These are phyloP conservation scores for Solanum appendiculatum DNA, from an alignment of 257 asterid species.

Conservation along the genomic window DNA sequence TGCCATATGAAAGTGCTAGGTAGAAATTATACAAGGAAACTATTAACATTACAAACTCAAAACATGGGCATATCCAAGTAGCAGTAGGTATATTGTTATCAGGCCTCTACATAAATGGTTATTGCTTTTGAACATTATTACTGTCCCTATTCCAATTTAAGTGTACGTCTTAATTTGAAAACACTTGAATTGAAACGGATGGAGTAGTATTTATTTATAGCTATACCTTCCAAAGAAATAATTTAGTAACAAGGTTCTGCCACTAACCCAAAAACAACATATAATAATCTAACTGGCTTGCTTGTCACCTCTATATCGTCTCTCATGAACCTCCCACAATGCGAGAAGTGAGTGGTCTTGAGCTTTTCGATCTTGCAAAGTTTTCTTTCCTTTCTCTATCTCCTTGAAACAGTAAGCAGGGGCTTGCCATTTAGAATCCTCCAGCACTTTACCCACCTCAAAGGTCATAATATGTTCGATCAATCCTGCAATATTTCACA, in stretches of 20 bases:
- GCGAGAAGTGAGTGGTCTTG: not conserved
- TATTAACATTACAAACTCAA: not conserved
- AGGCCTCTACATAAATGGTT: too few species aligned
- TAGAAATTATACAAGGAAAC: too few species aligned
- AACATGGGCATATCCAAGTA: not conserved
- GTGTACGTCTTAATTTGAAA: too few species aligned
- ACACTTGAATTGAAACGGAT: too few species aligned
- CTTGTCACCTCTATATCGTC: not conserved
- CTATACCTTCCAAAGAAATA: too few species aligned
- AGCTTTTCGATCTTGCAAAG: not conserved
- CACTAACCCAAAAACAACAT: too few species aligned
- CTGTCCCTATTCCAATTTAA: too few species aligned
- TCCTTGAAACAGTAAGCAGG: slow-evolving; percentile 56
- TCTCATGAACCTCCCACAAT: slow-evolving; percentile 16
- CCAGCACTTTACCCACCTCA: slow-evolving; percentile 69
- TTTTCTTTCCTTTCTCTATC: not conserved
- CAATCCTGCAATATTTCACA: slow-evolving; percentile 32
- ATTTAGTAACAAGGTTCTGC: too few species aligned
- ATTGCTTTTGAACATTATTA: too few species aligned
- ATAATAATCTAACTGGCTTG: not conserved
- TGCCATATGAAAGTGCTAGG: not conserved
- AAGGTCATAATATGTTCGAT: slow-evolving; percentile 58
- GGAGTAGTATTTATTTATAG: too few species aligned
- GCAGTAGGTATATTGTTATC: not conserved
- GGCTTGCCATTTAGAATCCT: slow-evolving; percentile 70